Conservation (phyloP, 2,329 filamentous ascomycete species). For the Didymella keratinophila region DNA sequence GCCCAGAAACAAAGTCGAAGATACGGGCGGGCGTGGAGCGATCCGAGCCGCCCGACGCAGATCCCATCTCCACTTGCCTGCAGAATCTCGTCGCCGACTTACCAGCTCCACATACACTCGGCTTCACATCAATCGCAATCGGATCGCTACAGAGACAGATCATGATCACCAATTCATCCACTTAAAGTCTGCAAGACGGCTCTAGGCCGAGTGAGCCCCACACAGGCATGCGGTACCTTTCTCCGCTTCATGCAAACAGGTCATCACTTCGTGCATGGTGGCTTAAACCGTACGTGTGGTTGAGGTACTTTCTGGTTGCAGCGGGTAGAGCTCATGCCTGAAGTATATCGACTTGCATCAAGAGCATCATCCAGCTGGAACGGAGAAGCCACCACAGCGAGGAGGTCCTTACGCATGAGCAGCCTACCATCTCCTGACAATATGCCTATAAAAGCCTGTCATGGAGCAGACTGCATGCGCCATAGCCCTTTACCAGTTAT, state of each 20-base stretch:
- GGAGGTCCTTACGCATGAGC: not conserved
- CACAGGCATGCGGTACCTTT: not conserved
- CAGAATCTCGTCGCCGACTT: slow-evolving; percentile 22
- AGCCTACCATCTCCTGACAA: not conserved
- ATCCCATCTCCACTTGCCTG: slow-evolving; percentile 15
- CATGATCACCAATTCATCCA: slow-evolving; percentile 2
- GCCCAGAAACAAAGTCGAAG: not conserved
- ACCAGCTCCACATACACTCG: slow-evolving; percentile 7
- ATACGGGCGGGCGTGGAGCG: slow-evolving; percentile 1
- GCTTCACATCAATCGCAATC: slow-evolving; percentile 4
- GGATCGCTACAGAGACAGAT: not conserved
- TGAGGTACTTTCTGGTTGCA: not conserved
- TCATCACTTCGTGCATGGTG: slow-evolving; percentile 7
- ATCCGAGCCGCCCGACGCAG: slow-evolving; percentile 5
- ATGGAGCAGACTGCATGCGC: not conserved
- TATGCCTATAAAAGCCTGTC: slow-evolving; percentile 8
- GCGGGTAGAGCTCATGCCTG: not conserved
- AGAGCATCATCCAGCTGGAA: slow-evolving; percentile 5
- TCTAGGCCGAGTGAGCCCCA: not conserved
- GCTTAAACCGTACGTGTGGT: not conserved
- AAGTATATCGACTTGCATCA: slow-evolving; percentile 10
- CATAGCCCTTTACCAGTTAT: not conserved
- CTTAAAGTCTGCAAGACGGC: not conserved
- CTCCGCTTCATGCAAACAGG: not conserved
- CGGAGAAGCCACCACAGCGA: not conserved